phyloP scores from a whole-genome alignment of 2,329 filamentous ascomycete genomes.

The Dactylellina cionopaga region DNA sequence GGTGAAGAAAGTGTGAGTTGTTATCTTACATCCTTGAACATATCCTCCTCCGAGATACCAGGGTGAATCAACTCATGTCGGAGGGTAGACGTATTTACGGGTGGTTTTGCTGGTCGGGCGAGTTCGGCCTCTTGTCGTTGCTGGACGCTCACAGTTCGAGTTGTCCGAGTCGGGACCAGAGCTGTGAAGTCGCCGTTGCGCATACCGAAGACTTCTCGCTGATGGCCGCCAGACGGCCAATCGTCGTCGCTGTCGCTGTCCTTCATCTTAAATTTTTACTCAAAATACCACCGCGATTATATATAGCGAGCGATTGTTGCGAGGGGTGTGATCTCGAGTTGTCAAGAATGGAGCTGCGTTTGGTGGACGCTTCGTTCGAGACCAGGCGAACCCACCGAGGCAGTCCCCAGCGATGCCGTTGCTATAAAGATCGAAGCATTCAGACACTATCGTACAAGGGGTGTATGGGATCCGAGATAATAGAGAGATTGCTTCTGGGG shows the following conservation, averaged over 20 bases:
- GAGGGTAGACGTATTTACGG: constrained; percentile 33
- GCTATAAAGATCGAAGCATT: constrained; percentile 38
- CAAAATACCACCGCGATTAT: not conserved
- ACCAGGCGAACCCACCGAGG: constrained; percentile 51
- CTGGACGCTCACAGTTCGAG: constrained; percentile 9
- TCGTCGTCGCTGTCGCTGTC: constrained; percentile 39
- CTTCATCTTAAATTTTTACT: constrained; percentile 11
- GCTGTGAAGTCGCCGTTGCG: constrained; percentile 37
- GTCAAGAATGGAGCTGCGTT: not conserved
- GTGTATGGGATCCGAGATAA: not conserved
- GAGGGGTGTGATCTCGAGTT: not conserved
- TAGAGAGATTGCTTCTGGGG: not conserved
- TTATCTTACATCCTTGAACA: constrained; percentile 54
- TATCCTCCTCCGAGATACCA: constrained; percentile 47
- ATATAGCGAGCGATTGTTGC: not conserved
- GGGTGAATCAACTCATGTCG: constrained; percentile 49
- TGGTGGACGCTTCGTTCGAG: no score
- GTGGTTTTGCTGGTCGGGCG: constrained; percentile 32
- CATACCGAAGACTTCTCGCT: constrained; percentile 35
- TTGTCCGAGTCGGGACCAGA: constrained; percentile 32
- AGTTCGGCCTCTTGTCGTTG: constrained; percentile 37
- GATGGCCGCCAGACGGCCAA: constrained; percentile 37
- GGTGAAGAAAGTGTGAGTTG: constrained; percentile 27
- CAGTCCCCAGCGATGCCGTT: constrained; percentile 44
- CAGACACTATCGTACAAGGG: not conserved